Percentiles rank a stretch among this genome's conserved stretches.
Conservation (phyloP, 2,329 filamentous ascomycete species). For the Microcyclospora tardicrescens region DNA sequence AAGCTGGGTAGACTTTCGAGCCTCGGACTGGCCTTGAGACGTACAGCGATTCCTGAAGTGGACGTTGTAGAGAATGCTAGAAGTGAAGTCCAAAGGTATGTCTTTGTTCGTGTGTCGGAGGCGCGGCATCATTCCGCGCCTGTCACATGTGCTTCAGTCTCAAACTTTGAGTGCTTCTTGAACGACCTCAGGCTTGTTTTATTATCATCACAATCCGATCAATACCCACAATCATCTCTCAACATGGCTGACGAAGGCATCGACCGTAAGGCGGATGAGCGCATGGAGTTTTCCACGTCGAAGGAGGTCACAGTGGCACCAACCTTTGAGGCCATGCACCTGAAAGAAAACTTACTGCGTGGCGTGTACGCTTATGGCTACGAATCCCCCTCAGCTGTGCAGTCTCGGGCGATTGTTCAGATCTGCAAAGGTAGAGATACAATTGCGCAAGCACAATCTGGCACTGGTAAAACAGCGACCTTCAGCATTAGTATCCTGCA, state of each 20-base stretch:
- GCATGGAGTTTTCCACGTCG: conserved; percentile 96
- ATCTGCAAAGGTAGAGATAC: conserved; percentile 98
- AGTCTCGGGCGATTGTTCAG: conserved; percentile 95
- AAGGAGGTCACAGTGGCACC: conserved; percentile 94
- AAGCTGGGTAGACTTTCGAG: no score
- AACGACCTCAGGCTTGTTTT: no score
- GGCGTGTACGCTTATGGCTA: conserved; percentile 98
- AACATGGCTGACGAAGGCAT: conserved; percentile 78
- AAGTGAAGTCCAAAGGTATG: no score
- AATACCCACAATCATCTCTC: conserved; percentile 4
- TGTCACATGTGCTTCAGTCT: no score
- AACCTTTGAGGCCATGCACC: conserved; percentile 76
- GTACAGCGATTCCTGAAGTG: no score
- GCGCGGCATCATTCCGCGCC: no score
- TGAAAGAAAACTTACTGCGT: conserved; percentile 89
- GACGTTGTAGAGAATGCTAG: no score
- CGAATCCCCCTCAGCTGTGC: conserved; percentile 93
- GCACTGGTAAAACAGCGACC: conserved; percentile 98
- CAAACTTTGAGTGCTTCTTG: no score
- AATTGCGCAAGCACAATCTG: conserved; percentile 94
- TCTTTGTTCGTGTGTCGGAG: no score
- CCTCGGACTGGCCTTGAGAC: no score
- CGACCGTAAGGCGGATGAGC: conserved; percentile 86
- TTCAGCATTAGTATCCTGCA: conserved; percentile 99
- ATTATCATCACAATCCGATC: no score